These are phyloP conservation scores for Ustilago sp. DNA, from an alignment of 1,284 basidiomycete genomes.

Conservation along the genomic window DNA sequence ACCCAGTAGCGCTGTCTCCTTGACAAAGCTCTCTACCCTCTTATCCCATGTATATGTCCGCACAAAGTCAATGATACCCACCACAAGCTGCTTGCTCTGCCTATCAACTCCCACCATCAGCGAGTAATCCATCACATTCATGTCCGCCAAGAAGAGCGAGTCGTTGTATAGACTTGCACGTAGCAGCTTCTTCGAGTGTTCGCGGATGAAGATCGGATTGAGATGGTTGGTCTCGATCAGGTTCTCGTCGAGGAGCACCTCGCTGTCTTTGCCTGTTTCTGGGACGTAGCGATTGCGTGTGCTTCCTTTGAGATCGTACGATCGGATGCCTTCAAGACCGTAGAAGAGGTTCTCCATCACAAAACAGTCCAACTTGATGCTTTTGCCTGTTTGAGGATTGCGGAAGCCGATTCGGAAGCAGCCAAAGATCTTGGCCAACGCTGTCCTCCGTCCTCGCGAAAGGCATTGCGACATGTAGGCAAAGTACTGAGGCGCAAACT, in stretches of 20 bases:
- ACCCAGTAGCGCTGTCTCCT: slow-evolving; percentile 89
- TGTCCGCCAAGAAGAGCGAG: slow-evolving; percentile 83
- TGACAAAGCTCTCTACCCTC: slow-evolving; percentile 96
- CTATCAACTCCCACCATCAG: slow-evolving; percentile 84
- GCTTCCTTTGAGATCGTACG: slow-evolving; percentile 68
- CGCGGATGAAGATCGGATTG: slow-evolving; percentile 89
- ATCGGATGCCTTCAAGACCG: slow-evolving; percentile 84
- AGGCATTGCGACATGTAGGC: slow-evolving; percentile 83
- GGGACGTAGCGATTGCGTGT: slow-evolving; percentile 76
- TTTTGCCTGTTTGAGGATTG: slow-evolving; percentile 81
- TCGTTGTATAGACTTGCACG: slow-evolving; percentile 92
- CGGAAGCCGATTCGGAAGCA: slow-evolving; percentile 95
- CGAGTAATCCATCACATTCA: slow-evolving; percentile 98
- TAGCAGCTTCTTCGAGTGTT: slow-evolving; percentile 92
- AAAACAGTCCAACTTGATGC: slow-evolving; percentile 91
- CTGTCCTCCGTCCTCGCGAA: slow-evolving; percentile 81
- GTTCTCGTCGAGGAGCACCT: slow-evolving; percentile 90
- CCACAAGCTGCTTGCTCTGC: slow-evolving; percentile 73
- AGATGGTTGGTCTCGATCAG: slow-evolving; percentile 76
- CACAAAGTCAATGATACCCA: slow-evolving; percentile 97
- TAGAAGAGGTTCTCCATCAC: slow-evolving; percentile 99
- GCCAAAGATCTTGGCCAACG: slow-evolving; percentile 96
- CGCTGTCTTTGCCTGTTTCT: slow-evolving; percentile 88
- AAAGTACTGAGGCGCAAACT: slow-evolving; percentile 97
- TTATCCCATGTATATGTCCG: slow-evolving; percentile 98